Evolutionary conservation across 108 stramenopile genomes (phyloP).

Genomic region (Skeletonema tropicum): DNA sequence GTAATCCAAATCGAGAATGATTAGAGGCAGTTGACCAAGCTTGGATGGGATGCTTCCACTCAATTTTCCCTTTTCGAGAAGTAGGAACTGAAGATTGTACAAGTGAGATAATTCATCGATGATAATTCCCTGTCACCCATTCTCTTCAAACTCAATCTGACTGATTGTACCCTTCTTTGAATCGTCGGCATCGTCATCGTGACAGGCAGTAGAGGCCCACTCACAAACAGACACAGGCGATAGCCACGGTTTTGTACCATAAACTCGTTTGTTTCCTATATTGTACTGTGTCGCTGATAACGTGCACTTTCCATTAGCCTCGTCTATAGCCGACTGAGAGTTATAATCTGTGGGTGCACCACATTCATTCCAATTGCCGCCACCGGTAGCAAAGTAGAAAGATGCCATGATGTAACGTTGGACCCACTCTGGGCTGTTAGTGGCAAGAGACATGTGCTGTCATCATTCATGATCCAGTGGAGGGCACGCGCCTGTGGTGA

Average conservation of each 20-base stretch:
- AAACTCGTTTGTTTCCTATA: neutral
- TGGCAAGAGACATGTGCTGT: conserved; percentile 5
- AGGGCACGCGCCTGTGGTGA: conserved; percentile 23
- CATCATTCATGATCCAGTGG: conserved; percentile 22
- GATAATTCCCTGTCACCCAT: conserved; percentile 58
- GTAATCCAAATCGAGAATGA: conserved; percentile 58
- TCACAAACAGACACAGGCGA: neutral
- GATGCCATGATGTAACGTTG: conserved; percentile 20
- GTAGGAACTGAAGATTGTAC: conserved; percentile 33
- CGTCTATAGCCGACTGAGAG: neutral
- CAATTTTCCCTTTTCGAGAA: conserved; percentile 55
- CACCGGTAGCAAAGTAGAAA: conserved; percentile 17
- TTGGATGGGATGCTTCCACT: conserved; percentile 58
- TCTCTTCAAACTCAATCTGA: conserved; percentile 37
- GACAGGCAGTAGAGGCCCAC: neutral
- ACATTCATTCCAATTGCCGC: conserved; percentile 8
- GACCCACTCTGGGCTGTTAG: neutral
- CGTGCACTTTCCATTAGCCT: neutral
- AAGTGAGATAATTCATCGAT: conserved; percentile 48
- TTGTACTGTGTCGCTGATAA: neutral
- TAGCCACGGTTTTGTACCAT: neutral
- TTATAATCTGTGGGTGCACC: neutral
- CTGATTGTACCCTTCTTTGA: neutral
- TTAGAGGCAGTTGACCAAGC: conserved; percentile 13
- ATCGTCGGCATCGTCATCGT: neutral